phyloP scores from a whole-genome alignment of 352 stramenopile species.

The Phytopythium kandeliae region DNA sequence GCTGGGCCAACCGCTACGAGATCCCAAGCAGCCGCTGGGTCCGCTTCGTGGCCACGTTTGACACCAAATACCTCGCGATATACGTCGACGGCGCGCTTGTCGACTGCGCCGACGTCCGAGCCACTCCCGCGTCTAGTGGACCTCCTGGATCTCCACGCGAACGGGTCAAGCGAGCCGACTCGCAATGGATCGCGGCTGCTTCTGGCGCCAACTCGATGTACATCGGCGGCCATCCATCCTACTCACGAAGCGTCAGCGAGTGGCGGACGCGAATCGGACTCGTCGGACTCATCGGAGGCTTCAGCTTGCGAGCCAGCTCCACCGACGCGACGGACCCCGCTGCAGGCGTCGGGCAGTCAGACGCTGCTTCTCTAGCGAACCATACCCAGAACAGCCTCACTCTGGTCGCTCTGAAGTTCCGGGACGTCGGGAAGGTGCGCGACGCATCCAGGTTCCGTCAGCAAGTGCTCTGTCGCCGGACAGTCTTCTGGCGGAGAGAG shows the following conservation, averaged over 20 bases:
- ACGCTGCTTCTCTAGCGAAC: not conserved
- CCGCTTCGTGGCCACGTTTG: constrained; percentile 35
- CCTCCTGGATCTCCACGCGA: constrained; percentile 4
- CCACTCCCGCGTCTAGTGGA: not conserved
- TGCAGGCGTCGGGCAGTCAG: not conserved
- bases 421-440: constrained; percentile 18
- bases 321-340: too few species aligned
- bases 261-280: constrained; percentile 49
- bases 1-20: constrained; percentile 41
- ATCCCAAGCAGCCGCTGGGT: constrained; percentile 53
- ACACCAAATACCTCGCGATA: constrained; percentile 38
- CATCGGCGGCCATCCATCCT: constrained; percentile 43
- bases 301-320: not conserved
- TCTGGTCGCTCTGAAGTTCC: constrained; percentile 6
- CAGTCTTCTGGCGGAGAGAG: constrained; percentile 47
- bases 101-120: constrained; percentile 31
- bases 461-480: constrained; percentile 30
- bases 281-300: constrained; percentile 37
- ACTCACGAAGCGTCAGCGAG: constrained; percentile 35
- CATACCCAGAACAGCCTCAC: not conserved
- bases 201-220: constrained; percentile 39
- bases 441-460: constrained; percentile 32
- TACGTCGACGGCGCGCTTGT: constrained; percentile 37
- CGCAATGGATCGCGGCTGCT: constrained; percentile 15
- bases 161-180: constrained; percentile 8